Conservation (phyloP, 805 yeast species). For the Wickerhamiella australiensis region DNA sequence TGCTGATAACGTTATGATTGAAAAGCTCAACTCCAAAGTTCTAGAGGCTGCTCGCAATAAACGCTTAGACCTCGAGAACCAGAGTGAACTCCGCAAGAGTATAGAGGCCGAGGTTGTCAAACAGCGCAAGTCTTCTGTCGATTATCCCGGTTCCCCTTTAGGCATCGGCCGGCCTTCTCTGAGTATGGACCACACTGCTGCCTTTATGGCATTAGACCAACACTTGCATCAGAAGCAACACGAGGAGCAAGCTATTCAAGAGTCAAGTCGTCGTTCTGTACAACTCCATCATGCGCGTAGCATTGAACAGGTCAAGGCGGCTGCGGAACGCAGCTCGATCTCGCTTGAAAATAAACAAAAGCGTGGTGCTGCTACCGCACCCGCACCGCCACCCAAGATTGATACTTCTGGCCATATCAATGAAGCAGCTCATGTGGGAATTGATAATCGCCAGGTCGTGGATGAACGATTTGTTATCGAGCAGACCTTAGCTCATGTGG, state of each 20-base stretch:
- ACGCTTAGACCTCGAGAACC: constrained; percentile 47
- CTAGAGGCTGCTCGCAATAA: constrained; percentile 49
- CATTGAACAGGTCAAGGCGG: neutral
- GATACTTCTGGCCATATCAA: neutral
- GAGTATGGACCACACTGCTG: constrained; percentile 8
- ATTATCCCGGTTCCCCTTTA: constrained; percentile 7
- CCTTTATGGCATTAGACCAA: constrained; percentile 14
- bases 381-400: neutral
- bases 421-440: neutral
- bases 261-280: constrained; percentile 20
- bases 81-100: constrained; percentile 50
- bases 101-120: constrained; percentile 47
- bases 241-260: constrained; percentile 19
- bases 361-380: neutral
- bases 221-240: constrained; percentile 16
- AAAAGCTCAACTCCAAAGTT: constrained; percentile 35
- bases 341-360: neutral
- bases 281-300: constrained; percentile 1
- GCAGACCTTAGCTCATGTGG: constrained; percentile 77
- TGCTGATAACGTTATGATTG: constrained; percentile 61
- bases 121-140: constrained; percentile 6
- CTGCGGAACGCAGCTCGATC: neutral
- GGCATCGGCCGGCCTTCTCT: constrained; percentile 8
- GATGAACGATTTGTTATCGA: constrained; percentile 73
- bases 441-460: constrained; percentile 27